These are phyloP conservation scores for Castanea crenata DNA, from an alignment of 306 rosid species.

Conservation along the genomic window DNA sequence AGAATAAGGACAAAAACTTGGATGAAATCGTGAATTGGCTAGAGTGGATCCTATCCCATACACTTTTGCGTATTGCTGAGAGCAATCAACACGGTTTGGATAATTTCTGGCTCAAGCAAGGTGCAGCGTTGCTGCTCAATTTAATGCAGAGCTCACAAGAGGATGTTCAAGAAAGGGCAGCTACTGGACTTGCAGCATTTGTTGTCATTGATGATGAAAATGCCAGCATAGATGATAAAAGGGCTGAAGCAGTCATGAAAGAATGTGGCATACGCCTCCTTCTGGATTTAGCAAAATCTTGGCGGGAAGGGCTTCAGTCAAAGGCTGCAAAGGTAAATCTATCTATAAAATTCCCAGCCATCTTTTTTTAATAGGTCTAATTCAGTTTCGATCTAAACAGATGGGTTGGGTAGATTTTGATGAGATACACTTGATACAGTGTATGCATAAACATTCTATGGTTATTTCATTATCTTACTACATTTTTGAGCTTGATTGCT, in stretches of 20 bases:
- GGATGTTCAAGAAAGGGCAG: constrained; percentile 99
- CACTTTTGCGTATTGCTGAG: constrained; percentile 95
- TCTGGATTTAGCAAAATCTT: constrained; percentile 85
- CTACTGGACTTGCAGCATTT: constrained; percentile 98
- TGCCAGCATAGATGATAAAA: constrained; percentile 83
- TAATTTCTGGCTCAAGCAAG: constrained; percentile 92
- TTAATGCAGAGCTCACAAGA: constrained; percentile 95
- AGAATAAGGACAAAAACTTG: constrained; percentile 59
- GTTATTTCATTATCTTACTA: not conserved
- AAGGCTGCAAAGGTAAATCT: constrained; percentile 91
- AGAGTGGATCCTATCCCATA: constrained; percentile 98
- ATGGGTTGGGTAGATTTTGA: constrained; percentile 17
- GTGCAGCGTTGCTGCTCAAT: constrained; percentile 87
- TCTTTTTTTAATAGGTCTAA: constrained; percentile 14
- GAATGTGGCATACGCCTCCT: constrained; percentile 96
- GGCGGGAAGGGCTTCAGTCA: constrained; percentile 98
- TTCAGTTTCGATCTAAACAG: not conserved
- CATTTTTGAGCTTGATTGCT: not conserved
- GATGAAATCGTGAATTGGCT: constrained; percentile 90
- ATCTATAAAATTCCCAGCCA: not conserved
- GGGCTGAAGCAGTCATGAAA: constrained; percentile 98
- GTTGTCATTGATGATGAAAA: constrained; percentile 98
- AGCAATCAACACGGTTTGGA: constrained; percentile 91
- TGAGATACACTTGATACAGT: constrained; percentile 9
- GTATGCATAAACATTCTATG: not conserved